Conservation (phyloP, 2,329 filamentous ascomycete genomes). For the Colletotrichum lupini region DNA sequence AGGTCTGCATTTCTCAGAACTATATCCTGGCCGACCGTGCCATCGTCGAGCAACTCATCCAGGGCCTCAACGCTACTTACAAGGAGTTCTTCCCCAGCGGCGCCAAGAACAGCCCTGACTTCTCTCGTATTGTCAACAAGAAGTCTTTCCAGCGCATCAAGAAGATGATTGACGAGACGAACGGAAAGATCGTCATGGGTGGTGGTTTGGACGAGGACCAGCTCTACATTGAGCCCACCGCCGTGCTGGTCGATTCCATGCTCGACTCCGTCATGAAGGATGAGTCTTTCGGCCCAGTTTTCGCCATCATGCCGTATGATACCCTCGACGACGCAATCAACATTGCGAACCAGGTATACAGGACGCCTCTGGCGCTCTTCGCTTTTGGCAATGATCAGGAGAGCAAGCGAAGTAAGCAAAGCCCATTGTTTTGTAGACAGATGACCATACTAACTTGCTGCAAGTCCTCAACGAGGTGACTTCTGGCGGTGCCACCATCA, state of each 20-base stretch:
- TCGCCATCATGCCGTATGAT: conserved; percentile 82
- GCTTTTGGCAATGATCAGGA: conserved; percentile 86
- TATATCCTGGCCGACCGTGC: conserved; percentile 86
- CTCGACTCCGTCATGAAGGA: conserved; percentile 83
- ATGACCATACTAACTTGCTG: conserved; percentile 30
- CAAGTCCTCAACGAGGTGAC: conserved; percentile 70
- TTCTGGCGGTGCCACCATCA: conserved; percentile 76
- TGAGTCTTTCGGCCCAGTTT: conserved; percentile 94
- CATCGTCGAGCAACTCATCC: conserved; percentile 77
- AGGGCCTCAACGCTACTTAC: conserved; percentile 76
- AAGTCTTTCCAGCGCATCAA: conserved; percentile 85
- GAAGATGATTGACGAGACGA: conserved; percentile 86
- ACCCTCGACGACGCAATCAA: conserved; percentile 87
- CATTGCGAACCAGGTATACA: conserved; percentile 82
- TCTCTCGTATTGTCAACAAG: conserved; percentile 82
- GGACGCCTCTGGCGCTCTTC: conserved; percentile 86
- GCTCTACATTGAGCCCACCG: conserved; percentile 90
- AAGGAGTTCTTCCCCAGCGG: conserved; percentile 88
- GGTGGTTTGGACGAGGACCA: conserved; percentile 84
- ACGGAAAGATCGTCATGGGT: conserved; percentile 87
- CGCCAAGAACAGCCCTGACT: conserved; percentile 81
- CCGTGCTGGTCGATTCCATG: conserved; percentile 82
- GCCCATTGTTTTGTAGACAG: neutral
- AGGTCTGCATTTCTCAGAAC: conserved; percentile 94
- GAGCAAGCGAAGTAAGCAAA: conserved; percentile 74